Conservation (phyloP, 139 green algal genomes). For the Marvania coccoides region DNA sequence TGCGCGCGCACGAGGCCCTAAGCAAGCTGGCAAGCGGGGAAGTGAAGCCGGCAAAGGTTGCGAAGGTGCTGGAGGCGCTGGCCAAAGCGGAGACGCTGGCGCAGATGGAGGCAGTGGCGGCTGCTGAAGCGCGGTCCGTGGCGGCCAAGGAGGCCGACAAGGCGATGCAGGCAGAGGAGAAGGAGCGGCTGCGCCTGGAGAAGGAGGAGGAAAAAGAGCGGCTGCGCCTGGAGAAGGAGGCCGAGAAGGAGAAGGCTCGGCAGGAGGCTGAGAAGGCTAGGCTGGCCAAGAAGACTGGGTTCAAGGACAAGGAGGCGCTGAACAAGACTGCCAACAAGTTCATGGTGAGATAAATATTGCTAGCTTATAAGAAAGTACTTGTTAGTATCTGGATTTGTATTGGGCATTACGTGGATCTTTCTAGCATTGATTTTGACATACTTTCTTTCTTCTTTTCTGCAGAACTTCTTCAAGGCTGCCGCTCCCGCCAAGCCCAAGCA, state of each 20-base stretch:
- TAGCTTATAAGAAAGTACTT: no score
- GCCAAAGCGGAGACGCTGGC: not conserved
- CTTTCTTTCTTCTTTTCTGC: not conserved
- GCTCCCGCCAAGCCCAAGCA: not conserved
- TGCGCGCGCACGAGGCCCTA: not conserved
- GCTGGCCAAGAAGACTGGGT: slow-evolving; percentile 36
- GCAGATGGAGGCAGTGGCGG: slow-evolving; percentile 17
- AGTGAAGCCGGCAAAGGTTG: not conserved
- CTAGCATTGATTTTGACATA: not conserved
- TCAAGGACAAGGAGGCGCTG: slow-evolving; percentile 19
- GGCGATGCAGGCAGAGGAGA: slow-evolving; percentile 31
- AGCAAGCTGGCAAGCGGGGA: not conserved
- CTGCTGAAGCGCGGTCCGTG: not conserved
- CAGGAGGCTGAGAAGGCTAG: slow-evolving; percentile 9
- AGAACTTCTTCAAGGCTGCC: slow-evolving; percentile 24
- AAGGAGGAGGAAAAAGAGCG: slow-evolving; percentile 7
- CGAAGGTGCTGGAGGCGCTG: not conserved
- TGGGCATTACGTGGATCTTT: no score
- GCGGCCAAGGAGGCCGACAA: slow-evolving; percentile 8
- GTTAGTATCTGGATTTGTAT: no score
- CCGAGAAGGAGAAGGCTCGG: not conserved
- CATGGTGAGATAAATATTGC: no score
- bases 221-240: slow-evolving; percentile 6
- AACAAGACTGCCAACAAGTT: slow-evolving; percentile 42
- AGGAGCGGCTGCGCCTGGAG: slow-evolving; percentile 24